Evolutionary conservation across 805 yeast genomes (phyloP), one percentile per base, ranked within the genome.

Genomic region (Zygosaccharomyces lentus): DNA sequence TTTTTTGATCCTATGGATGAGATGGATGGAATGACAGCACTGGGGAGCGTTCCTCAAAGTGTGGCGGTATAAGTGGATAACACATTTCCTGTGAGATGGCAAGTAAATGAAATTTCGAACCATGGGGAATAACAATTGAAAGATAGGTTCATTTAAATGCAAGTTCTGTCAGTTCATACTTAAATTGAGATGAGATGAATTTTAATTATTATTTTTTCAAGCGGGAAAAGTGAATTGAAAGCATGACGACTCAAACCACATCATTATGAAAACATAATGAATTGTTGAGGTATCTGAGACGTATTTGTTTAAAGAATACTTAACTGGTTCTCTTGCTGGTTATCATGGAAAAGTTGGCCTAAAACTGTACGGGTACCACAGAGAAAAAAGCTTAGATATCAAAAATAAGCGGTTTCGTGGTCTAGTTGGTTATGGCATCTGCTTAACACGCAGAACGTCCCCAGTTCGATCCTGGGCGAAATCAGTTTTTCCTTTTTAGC

Each of bases 381-480:
- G n/a, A 8, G 3, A 3, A 4, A 26, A 12, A 26, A 4, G 29
- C 7, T 29, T 29, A 3, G n/a, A 12, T 13, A 10, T n/a, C 43
- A 19, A 39, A 39, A 12, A n/a, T 23, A 61, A 60, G 46, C 68
- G 93, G 93, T 82, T 82, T 81, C 83, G 89, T 89, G 96, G 96
- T 89, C 96, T 89, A 89, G 96, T 89, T 73, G 96, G 96, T 89
- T 81, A 90, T 90, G 96, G 96, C 96, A 86, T 87, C 93, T 89
- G 96, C 96, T 87, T 90, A 88, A 90, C 97, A 90, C 96, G 96
- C 96, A 88, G 93, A 87, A 87, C 89, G 97, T 91, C 97, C 96
- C 97, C 96, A 89, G 97, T 91, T 91, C 97, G 96, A 91, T 88
- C 97, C 97, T 90, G 97, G 97, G 97, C 89, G 85, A 82, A 87